phyloP scores from a whole-genome alignment of 805 yeast genomes.

The Lipomyces yamadae region DNA sequence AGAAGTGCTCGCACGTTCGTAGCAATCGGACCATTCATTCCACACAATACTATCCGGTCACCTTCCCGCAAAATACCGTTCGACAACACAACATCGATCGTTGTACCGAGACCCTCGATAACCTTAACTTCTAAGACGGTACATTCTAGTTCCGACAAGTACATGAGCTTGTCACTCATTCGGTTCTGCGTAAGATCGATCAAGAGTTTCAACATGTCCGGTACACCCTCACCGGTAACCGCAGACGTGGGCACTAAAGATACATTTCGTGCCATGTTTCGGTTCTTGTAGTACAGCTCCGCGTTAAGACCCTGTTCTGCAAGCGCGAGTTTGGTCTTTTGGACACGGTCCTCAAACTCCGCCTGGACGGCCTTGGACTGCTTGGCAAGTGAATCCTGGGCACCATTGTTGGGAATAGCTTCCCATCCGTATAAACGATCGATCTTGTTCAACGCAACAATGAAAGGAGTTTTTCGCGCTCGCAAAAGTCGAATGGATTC shows the following conservation, averaged over 20 bases:
- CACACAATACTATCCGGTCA: slow-evolving; percentile 93
- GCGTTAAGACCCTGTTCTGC: slow-evolving; percentile 99
- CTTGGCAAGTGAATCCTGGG: slow-evolving; percentile 87
- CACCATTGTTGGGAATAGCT: slow-evolving; percentile 84
- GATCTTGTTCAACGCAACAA: slow-evolving; percentile 95
- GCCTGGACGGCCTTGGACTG: slow-evolving; percentile 86
- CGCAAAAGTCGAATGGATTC: slow-evolving; percentile 91
- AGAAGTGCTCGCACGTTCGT: slow-evolving; percentile 93
- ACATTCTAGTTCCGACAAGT: slow-evolving; percentile 90
- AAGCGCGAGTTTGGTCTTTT: slow-evolving; percentile 81
- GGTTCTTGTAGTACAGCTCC: slow-evolving; percentile 93
- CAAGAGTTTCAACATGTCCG: slow-evolving; percentile 94
- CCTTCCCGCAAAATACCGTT: slow-evolving; percentile 95
- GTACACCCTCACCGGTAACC: slow-evolving; percentile 99
- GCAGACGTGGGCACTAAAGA: slow-evolving; percentile 99
- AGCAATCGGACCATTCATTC: slow-evolving; percentile 97
- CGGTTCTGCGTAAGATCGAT: slow-evolving; percentile 96
- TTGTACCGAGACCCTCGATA: slow-evolving; percentile 97
- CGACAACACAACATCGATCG: slow-evolving; percentile 96
- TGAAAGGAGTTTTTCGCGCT: slow-evolving; percentile 97
- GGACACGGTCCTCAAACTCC: slow-evolving; percentile 87
- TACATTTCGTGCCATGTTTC: slow-evolving; percentile 89
- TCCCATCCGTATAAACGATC: slow-evolving; percentile 98
- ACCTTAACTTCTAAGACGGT: slow-evolving; percentile 97
- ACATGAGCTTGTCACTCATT: slow-evolving; percentile 98